Conservation (phyloP, 345 rosid genomes). For the Carallia pectinifolia region DNA sequence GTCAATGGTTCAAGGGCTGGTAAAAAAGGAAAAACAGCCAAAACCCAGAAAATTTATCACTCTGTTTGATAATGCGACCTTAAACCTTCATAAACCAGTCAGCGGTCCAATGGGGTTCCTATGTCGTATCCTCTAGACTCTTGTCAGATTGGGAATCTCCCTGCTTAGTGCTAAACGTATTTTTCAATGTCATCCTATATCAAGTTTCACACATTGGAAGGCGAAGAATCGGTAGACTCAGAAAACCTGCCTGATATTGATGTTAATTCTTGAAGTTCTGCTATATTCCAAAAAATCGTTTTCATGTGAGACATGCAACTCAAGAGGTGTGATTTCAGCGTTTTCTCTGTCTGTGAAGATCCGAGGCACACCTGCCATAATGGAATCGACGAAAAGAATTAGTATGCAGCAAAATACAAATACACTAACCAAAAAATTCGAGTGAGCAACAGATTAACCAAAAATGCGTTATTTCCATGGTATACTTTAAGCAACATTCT, state of each 20-base stretch:
- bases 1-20: no score
- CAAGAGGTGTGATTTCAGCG: slow-evolving; percentile 60
- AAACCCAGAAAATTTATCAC: no score
- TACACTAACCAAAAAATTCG: neutral
- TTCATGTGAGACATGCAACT: slow-evolving; percentile 39
- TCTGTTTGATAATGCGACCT: no score
- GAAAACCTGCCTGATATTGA: slow-evolving; percentile 82
- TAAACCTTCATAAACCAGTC: no score
- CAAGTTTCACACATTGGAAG: neutral
- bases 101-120: no score
- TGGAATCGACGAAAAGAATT: slow-evolving; percentile 4
- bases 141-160: neutral
- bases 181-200: neutral
- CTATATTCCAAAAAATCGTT: slow-evolving; percentile 57
- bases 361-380: slow-evolving; percentile 67
- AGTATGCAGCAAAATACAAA: neutral
- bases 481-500: no score
- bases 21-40: no score
- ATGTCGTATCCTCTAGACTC: neutral
- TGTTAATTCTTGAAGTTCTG: slow-evolving; percentile 79
- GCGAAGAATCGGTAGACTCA: slow-evolving; percentile 21
- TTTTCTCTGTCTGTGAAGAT: slow-evolving; percentile 65
- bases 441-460: neutral
- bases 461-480: no score
- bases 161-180: neutral